phyloP scores from a whole-genome alignment of 495 filamentous ascomycete species.

The Jackrogersella minutella region DNA sequence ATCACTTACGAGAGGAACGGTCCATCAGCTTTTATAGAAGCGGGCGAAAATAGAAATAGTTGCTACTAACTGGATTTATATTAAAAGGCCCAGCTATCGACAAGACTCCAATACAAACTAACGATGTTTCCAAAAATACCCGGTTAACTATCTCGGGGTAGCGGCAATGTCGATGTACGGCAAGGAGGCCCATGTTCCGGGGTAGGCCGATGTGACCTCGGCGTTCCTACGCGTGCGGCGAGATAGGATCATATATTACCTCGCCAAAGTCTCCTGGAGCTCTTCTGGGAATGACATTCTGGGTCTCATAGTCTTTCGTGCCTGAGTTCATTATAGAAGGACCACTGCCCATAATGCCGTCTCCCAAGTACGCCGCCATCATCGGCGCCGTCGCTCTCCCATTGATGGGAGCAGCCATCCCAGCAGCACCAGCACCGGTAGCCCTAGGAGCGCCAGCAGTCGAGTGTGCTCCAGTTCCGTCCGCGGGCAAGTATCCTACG shows the following conservation, averaged over 20 bases:
- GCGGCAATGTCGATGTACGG: conserved; percentile 37
- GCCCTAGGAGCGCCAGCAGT: conserved; percentile 9
- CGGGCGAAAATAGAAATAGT: not conserved
- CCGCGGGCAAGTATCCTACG: conserved; percentile 49
- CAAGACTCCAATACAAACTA: conserved; percentile 13
- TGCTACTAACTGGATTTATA: not conserved
- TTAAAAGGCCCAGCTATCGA: not conserved
- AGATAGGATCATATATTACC: conserved; percentile 26
- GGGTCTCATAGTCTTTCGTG: not conserved
- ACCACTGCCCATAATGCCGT: conserved; percentile 22
- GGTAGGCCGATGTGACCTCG: conserved; percentile 32
- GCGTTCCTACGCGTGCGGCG: conserved; percentile 8
- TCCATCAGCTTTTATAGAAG: too few species aligned
- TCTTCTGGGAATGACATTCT: not conserved
- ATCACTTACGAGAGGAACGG: not conserved
- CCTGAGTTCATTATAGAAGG: not conserved
- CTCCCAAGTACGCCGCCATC: conserved; percentile 18
- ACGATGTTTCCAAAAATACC: conserved; percentile 27
- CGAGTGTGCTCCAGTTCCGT: conserved; percentile 49
- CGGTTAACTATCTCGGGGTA: conserved; percentile 35
- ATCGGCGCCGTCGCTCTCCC: conserved; percentile 19
- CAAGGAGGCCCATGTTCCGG: conserved; percentile 38
- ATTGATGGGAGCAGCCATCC: conserved; percentile 21
- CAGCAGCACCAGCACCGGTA: conserved; percentile 21
- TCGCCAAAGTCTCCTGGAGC: not conserved